Evolutionary conservation across 768 basidiomycete genomes (phyloP).

Genomic region (Mycena capillaripes): DNA sequence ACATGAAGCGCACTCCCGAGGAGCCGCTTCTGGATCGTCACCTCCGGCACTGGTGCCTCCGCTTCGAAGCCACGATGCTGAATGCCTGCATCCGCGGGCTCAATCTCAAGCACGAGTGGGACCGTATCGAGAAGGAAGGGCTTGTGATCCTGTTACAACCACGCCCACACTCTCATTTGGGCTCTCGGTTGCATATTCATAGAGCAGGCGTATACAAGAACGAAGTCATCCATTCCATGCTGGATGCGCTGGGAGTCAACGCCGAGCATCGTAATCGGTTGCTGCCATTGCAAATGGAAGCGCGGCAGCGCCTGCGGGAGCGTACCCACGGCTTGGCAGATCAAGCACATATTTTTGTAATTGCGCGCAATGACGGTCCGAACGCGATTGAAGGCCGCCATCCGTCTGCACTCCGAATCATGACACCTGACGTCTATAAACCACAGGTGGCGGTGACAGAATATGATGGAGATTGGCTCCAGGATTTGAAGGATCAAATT

Average conservation of each 20-base stretch:
- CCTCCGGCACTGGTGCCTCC: slow-evolving; percentile 16
- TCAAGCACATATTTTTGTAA: slow-evolving; percentile 3
- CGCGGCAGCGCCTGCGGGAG: slow-evolving; percentile 17
- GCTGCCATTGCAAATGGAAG: slow-evolving; percentile 11
- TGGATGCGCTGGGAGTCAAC: slow-evolving; percentile 8
- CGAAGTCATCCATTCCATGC: slow-evolving; percentile 13
- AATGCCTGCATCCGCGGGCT: slow-evolving; percentile 20
- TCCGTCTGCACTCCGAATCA: slow-evolving; percentile 1
- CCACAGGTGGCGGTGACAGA: slow-evolving; percentile 2
- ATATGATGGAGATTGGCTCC: slow-evolving; percentile 18
- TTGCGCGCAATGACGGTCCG: slow-evolving; percentile 12
- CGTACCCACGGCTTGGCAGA: slow-evolving; percentile 1
- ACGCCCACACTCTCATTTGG: slow-evolving; percentile 10
- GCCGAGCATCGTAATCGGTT: slow-evolving; percentile 4
- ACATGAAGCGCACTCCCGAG: not conserved
- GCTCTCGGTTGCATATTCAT: slow-evolving; percentile 14
- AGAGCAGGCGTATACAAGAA: slow-evolving; percentile 7
- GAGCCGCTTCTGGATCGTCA: slow-evolving; percentile 14
- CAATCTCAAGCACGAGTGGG: slow-evolving; percentile 21
- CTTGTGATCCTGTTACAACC: slow-evolving; percentile 9
- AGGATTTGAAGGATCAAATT: slow-evolving; percentile 16
- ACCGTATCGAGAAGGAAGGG: slow-evolving; percentile 15
- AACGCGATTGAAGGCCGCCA: slow-evolving; percentile 15
- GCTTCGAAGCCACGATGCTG: slow-evolving; percentile 20
- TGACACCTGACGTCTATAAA: not conserved